Base-by-base conservation (phyloP, 2,329 filamentous ascomycete genomes). In the Mycosphaerella arachidis region DNA sequence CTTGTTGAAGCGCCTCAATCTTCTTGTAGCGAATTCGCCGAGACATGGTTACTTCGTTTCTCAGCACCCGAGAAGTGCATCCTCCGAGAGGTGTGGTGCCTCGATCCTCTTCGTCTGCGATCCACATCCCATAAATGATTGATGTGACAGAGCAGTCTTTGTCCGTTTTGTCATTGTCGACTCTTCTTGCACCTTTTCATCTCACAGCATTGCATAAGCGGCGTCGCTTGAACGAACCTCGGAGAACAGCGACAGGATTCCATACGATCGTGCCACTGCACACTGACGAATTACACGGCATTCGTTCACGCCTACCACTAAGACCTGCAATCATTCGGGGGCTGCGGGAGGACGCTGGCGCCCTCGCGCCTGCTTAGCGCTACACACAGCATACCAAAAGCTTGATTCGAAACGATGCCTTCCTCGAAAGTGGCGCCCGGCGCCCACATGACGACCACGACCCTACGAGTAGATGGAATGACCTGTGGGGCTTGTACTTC, bases 401-500 rank as follows among this genome's bases (percentile, higher is more conserved):
- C 40, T 40, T 40, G 6, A 27, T n/a, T 33, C 31, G 52, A 54
- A 46, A 29, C 53, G 16, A 69, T 69, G 67, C 58, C 67, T 37
- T 55, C 66, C 45, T 64, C 66, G 43, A 54, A 59, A 53, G 58
- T 52, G 48, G 57, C 64, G 56, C 62, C 55, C 27, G 56, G 56
- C 55, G 59, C 68, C 20, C 72, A 74, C 73, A 91, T 96, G 88
- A 92, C 92, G 40, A 97, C 91, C 20, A 97, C 94, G 48, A 97
- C 92, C 20, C 78, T 99, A 62, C 90, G 88, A 71, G 89, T 97
- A 52, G 91, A 89, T 68, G 94, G 94, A 69, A 97, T 82, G 80
- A 84, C 82, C 67, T 99, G 94, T 78, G 92, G 93, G 73, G 88
- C 93, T 68, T 99, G 94, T 74, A 97, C 93, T 16, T 94, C 92